Conservation (phyloP, 768 basidiomycete species). For the Hericium rajendrae region DNA sequence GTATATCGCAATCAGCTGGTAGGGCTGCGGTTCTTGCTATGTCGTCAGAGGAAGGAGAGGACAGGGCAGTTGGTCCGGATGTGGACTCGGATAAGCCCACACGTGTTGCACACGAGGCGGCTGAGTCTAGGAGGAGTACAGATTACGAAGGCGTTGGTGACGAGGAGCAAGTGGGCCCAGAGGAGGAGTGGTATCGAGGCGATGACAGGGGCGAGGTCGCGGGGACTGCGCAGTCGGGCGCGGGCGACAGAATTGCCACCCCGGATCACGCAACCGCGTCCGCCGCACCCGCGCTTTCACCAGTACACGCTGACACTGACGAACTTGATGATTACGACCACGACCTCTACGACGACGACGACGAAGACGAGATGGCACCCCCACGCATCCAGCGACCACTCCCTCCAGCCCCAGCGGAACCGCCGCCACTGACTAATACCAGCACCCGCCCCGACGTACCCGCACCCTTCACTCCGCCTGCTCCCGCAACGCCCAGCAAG, state of each 20-base stretch:
- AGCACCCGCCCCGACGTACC: neutral
- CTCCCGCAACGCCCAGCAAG: neutral
- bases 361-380: constrained; percentile 20
- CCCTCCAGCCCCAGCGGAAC: constrained; percentile 25
- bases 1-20: no score
- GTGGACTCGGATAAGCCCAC: constrained; percentile 5
- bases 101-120: constrained; percentile 10
- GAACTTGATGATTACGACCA: constrained; percentile 9
- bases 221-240: neutral
- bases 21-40: neutral
- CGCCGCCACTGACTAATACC: constrained; percentile 15
- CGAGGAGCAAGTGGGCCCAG: constrained; percentile 2
- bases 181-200: neutral
- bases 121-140: neutral
- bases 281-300: neutral
- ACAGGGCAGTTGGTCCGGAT: neutral
- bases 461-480: neutral
- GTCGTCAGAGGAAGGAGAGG: neutral
- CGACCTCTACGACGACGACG: constrained; percentile 17
- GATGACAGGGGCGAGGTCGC: neutral
- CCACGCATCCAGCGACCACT: constrained; percentile 23
- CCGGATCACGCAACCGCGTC: neutral
- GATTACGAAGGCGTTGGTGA: neutral
- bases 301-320: neutral
- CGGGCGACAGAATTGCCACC: neutral